Conservation (phyloP, 108 stramenopile genomes). For the Pseudonitzschia multistriata region DNA sequence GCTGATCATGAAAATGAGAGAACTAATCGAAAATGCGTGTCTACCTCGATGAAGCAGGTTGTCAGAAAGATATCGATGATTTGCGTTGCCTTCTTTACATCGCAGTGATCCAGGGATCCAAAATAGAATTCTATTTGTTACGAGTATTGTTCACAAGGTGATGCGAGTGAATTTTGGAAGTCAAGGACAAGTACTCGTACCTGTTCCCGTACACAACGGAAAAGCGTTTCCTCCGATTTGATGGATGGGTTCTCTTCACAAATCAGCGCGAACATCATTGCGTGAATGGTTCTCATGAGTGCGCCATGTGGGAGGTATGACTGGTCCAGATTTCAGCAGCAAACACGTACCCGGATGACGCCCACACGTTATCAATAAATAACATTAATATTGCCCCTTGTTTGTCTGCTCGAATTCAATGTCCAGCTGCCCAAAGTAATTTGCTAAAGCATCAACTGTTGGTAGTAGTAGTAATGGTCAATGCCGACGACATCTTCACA, state of each 20-base stretch:
- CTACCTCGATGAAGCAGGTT: background rate
- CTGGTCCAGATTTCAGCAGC: background rate
- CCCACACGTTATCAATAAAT: background rate
- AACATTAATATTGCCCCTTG: background rate
- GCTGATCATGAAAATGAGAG: background rate
- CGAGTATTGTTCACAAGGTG: background rate
- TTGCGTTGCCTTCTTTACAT: background rate
- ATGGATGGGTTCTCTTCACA: constrained; percentile 2
- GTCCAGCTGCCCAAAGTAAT: background rate
- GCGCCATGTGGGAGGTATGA: background rate
- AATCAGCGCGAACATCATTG: background rate
- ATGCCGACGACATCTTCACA: background rate
- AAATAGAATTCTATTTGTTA: background rate
- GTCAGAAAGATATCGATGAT: background rate
- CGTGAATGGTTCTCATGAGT: background rate
- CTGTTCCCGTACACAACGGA: no score
- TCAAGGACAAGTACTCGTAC: no score
- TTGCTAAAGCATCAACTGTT: no score
- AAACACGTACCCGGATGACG: background rate
- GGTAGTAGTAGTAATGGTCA: background rate
- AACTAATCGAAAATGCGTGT: background rate
- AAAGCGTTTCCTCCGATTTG: background rate
- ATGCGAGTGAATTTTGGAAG: background rate
- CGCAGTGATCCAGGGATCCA: background rate
- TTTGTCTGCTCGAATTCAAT: background rate